Percentiles rank a stretch among this genome's conserved stretches.
Conservation (phyloP, 768 basidiomycete genomes). For the Tephrocybe sp. region DNA sequence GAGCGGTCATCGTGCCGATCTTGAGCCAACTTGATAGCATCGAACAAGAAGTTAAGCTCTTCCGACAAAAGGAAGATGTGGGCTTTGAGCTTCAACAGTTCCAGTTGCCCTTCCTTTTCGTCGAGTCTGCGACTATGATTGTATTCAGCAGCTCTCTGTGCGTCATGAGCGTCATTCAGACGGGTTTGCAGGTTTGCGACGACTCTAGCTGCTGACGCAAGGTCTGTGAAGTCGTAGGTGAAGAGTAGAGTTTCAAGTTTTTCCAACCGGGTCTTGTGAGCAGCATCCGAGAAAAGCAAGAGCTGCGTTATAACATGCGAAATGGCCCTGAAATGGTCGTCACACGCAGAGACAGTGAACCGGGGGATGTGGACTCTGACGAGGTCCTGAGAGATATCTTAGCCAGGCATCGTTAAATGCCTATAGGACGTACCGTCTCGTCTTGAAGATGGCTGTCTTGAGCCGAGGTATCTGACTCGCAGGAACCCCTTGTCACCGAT, state of each 20-base stretch:
- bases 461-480: slow-evolving; percentile 34
- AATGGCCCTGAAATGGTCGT: slow-evolving; percentile 80
- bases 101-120: slow-evolving; percentile 47
- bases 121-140: slow-evolving; percentile 36
- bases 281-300: slow-evolving; percentile 86
- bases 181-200: slow-evolving; percentile 72
- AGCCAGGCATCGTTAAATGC: neutral
- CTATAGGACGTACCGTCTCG: slow-evolving; percentile 50
- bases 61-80: slow-evolving; percentile 73
- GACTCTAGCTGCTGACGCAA: slow-evolving; percentile 67
- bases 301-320: slow-evolving; percentile 87
- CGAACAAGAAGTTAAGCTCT: slow-evolving; percentile 82
- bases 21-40: slow-evolving; percentile 82
- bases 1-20: slow-evolving; percentile 65
- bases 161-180: slow-evolving; percentile 64
- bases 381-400: slow-evolving; percentile 58
- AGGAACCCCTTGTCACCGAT: slow-evolving; percentile 38
- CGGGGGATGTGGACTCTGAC: slow-evolving; percentile 80
- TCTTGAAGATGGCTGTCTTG: slow-evolving; percentile 55
- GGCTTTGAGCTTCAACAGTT: slow-evolving; percentile 66
- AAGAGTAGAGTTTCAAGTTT: slow-evolving; percentile 81
- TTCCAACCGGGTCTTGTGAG: slow-evolving; percentile 75
- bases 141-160: slow-evolving; percentile 39
- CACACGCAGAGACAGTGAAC: slow-evolving; percentile 83
- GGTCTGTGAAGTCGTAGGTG: slow-evolving; percentile 85